These are phyloP conservation scores for Carex sylvatica DNA, from an alignment of 202 grass and related monocot genomes.

Conservation along the genomic window DNA sequence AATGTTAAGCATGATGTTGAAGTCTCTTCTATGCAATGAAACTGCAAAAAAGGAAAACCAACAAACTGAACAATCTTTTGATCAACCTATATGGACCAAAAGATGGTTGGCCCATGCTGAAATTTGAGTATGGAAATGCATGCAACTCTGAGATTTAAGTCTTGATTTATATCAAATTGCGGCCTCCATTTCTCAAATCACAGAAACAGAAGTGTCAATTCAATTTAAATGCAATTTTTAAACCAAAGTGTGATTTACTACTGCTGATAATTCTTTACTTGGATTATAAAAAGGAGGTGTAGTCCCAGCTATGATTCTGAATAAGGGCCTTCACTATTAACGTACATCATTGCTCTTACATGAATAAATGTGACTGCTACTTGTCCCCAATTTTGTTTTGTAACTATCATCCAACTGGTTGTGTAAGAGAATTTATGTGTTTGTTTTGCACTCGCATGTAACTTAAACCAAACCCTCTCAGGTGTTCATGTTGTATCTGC, in stretches of 20 bases:
- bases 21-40: neutral
- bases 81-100: neutral
- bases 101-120: neutral
- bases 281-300: neutral
- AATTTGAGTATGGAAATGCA: neutral
- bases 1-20: neutral
- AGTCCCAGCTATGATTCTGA: neutral
- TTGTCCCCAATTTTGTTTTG: neutral
- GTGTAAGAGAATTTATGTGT: neutral
- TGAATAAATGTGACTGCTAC: neutral
- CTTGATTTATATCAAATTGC: neutral
- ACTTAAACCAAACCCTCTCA: slow-evolving; percentile 1
- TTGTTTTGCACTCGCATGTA: neutral
- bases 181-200: neutral
- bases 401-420: neutral
- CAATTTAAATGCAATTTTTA: neutral
- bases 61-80: neutral
- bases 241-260: neutral
- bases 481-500: slow-evolving; percentile 98
- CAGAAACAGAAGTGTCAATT: neutral
- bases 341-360: neutral
- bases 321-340: neutral
- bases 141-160: neutral
- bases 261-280: neutral
- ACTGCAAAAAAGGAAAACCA: neutral